Percentiles rank a stretch among this genome's conserved stretches.
phyloP scores from a whole-genome alignment of 805 yeast species.

The Metschnikowia picachoensis region DNA sequence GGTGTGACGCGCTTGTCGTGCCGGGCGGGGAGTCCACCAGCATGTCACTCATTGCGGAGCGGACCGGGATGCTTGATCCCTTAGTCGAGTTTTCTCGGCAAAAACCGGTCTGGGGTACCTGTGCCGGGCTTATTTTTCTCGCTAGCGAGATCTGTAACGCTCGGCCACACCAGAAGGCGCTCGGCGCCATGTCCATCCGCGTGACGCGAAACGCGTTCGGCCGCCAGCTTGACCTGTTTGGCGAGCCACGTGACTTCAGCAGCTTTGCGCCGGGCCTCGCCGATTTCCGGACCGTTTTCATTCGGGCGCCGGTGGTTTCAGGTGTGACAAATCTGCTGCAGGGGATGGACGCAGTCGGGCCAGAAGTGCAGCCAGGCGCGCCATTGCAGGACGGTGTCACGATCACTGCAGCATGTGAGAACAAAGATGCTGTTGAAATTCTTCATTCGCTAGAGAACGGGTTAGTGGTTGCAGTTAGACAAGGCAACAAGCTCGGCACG shows the following conservation, averaged over 20 bases:
- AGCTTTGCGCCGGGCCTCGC: conserved; percentile 39
- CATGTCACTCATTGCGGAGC: conserved; percentile 66
- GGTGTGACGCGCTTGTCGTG: conserved; percentile 58
- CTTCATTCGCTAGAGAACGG: conserved; percentile 37
- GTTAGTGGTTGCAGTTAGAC: conserved; percentile 68
- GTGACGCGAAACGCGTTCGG: conserved; percentile 78
- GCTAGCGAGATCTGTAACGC: conserved; percentile 53
- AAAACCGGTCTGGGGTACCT: conserved; percentile 78
- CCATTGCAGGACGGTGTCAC: conserved; percentile 5
- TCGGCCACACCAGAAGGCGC: conserved; percentile 47
- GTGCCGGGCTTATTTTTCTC: conserved; percentile 75
- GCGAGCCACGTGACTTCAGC: conserved; percentile 40
- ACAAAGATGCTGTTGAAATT: conserved; percentile 35
- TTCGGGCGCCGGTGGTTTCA: conserved; percentile 72
- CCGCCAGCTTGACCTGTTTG: conserved; percentile 67
- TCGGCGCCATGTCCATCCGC: conserved; percentile 62
- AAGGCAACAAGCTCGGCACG: conserved; percentile 64
- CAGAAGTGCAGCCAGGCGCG: conserved; percentile 9
- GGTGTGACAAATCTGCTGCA: conserved; percentile 5
- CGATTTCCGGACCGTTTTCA: conserved; percentile 52
- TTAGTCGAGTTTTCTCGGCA: conserved; percentile 45
- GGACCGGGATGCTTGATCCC: conserved; percentile 55
- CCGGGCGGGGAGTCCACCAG: conserved; percentile 75
- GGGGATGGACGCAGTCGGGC: conserved; percentile 11
- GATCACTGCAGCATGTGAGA: conserved; percentile 18